phyloP scores from a whole-genome alignment of 208 protist genomes.

The Leishmania martiniquensis region DNA sequence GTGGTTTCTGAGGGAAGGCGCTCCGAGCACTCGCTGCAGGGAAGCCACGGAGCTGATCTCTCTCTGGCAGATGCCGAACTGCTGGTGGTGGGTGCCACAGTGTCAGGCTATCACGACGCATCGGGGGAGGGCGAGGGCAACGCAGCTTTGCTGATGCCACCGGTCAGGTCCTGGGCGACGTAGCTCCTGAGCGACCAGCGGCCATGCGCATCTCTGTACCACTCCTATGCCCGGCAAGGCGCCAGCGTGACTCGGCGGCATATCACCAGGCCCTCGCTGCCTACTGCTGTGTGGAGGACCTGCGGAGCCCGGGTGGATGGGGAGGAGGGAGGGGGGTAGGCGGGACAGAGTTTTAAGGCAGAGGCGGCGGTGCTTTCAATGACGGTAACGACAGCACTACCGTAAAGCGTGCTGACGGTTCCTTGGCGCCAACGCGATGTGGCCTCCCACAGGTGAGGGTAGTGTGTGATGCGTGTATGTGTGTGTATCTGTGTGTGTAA shows the following conservation, averaged over 20 bases:
- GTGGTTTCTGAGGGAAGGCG: too few species aligned
- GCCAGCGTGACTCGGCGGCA: neutral
- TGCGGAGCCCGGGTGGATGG: neutral
- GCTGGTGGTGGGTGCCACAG: too few species aligned
- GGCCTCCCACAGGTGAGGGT: too few species aligned
- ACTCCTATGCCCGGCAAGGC: neutral
- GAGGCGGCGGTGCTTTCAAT: too few species aligned
- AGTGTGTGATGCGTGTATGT: neutral
- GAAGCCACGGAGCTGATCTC: too few species aligned
- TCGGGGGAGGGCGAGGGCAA: neutral
- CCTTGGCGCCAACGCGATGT: too few species aligned
- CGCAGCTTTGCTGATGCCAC: neutral
- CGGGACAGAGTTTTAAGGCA: neutral
- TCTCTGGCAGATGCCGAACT: too few species aligned
- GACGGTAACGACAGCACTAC: too few species aligned
- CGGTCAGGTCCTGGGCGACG: neutral
- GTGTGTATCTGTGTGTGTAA: neutral
- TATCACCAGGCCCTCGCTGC: neutral
- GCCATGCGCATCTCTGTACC: neutral
- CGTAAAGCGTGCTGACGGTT: too few species aligned
- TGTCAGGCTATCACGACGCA: neutral
- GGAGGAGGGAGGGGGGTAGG: accelerated
- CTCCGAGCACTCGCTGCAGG: too few species aligned
- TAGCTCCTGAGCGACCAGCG: neutral
- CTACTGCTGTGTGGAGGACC: neutral